Percentiles rank a stretch among this genome's conserved stretches.
These are phyloP conservation scores for Platismatia glauca DNA, from an alignment of 495 filamentous ascomycete genomes.

Conservation along the genomic window DNA sequence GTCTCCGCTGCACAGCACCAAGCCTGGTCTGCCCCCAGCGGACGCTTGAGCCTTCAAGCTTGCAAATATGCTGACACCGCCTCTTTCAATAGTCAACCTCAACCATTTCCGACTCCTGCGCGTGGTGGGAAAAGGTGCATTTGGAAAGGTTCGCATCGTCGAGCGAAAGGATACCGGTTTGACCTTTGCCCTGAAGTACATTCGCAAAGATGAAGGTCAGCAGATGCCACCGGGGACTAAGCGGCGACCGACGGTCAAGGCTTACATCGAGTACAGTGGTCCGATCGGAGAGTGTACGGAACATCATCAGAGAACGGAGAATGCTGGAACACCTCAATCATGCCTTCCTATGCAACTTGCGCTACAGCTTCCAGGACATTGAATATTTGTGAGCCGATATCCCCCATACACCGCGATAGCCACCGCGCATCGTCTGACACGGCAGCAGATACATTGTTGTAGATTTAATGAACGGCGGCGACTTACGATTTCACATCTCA, in stretches of 20 bases:
- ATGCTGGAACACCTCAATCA: conserved; percentile 99
- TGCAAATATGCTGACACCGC: conserved; percentile 13
- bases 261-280: conserved; percentile 56
- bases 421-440: conserved; percentile 18
- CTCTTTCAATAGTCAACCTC: conserved; percentile 62
- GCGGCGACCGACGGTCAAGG: neutral
- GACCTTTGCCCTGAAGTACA: conserved; percentile 96
- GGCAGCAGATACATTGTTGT: conserved; percentile 81
- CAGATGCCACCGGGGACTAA: conserved; percentile 11
- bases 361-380: conserved; percentile 98
- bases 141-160: conserved; percentile 97
- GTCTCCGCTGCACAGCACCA: conserved; percentile 1
- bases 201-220: conserved; percentile 96
- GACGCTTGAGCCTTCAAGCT: neutral
- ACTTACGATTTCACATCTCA: conserved; percentile 95
- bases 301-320: conserved; percentile 91
- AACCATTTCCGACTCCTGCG: conserved; percentile 93
- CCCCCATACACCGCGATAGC: neutral
- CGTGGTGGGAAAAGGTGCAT: conserved; percentile 94
- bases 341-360: conserved; percentile 94
- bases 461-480: conserved; percentile 96
- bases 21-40: neutral
- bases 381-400: conserved; percentile 77
- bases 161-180: conserved; percentile 91
- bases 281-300: conserved; percentile 91